phyloP scores from a whole-genome alignment of 257 asterid genomes.

The Lavandula angustifolia region DNA sequence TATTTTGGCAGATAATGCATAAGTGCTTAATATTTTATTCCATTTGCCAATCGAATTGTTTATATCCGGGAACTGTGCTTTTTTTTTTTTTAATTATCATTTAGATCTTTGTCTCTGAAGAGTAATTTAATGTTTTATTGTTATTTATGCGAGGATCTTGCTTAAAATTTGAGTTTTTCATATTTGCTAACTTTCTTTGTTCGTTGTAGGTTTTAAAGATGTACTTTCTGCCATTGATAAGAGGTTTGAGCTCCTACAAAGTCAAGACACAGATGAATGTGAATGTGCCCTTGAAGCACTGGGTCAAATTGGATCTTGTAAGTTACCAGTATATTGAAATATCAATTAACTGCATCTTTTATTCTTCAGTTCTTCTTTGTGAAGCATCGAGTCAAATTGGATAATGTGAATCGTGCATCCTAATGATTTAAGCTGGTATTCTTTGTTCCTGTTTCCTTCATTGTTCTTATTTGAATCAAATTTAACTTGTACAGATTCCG shows the following conservation, averaged over 20 bases:
- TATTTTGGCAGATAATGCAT: conserved; percentile 8
- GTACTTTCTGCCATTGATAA: conserved; percentile 68
- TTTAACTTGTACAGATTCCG: conserved; percentile 22
- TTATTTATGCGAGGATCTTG: neutral
- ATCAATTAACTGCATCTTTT: conserved; percentile 3
- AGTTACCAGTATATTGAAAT: conserved; percentile 42
- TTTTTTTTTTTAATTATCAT: too few relatives aligned
- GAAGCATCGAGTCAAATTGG: conserved; percentile 83
- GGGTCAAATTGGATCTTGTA: conserved; percentile 92
- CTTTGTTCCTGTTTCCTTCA: neutral
- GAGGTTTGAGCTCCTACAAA: conserved; percentile 62
- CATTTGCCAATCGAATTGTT: too few relatives aligned
- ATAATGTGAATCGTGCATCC: conserved; percentile 51
- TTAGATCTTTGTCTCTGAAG: conserved; percentile 1
- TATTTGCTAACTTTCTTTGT: conserved; percentile 30
- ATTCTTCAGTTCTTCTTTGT: neutral
- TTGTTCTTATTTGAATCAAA: conserved; percentile 13
- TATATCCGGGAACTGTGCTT: neutral
- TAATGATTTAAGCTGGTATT: conserved; percentile 17
- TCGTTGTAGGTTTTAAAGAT: conserved; percentile 53
- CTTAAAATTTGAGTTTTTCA: neutral
- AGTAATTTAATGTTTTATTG: conserved; percentile 9
- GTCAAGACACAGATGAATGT: conserved; percentile 74
- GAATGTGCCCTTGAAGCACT: conserved; percentile 95
- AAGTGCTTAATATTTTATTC: conserved; percentile 6